Evolutionary conservation across 352 stramenopile genomes (phyloP).

Genomic region (Phytophthora tubulina): DNA sequence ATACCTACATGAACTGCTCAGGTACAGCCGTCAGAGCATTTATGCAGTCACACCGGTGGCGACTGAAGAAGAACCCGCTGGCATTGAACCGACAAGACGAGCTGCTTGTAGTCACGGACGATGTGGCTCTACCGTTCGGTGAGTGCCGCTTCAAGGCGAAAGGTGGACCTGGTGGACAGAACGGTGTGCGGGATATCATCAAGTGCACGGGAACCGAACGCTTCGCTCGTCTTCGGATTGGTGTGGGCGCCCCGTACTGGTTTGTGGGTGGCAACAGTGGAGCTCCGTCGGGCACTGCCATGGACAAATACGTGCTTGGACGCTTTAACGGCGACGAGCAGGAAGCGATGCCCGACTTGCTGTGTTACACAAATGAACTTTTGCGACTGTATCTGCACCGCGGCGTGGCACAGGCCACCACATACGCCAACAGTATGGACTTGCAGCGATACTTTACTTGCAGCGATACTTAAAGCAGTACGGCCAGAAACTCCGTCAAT

Average conservation of each 20-base stretch:
- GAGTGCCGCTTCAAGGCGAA: slow-evolving; percentile 86
- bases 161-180: slow-evolving; percentile 81
- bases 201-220: slow-evolving; percentile 84
- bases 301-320: slow-evolving; percentile 86
- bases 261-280: slow-evolving; percentile 74
- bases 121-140: slow-evolving; percentile 85
- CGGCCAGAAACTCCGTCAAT: neutral
- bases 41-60: slow-evolving; percentile 84
- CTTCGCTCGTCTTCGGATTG: slow-evolving; percentile 87
- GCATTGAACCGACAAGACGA: slow-evolving; percentile 86
- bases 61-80: slow-evolving; percentile 87
- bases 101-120: slow-evolving; percentile 84
- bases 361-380: slow-evolving; percentile 81
- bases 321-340: slow-evolving; percentile 85
- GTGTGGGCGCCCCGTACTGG: slow-evolving; percentile 81
- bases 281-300: slow-evolving; percentile 76
- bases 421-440: slow-evolving; percentile 85
- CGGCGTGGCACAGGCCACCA: slow-evolving; percentile 73
- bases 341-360: slow-evolving; percentile 67
- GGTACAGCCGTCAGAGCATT: slow-evolving; percentile 80
- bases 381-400: slow-evolving; percentile 85
- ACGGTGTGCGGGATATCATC: slow-evolving; percentile 87
- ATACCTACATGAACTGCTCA: slow-evolving; percentile 90
- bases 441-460: slow-evolving; percentile 61
- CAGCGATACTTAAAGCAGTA: slow-evolving; percentile 31